Percentiles rank a stretch among this genome's conserved stretches.
phyloP scores from a whole-genome alignment of 331 rosid genomes.

The Rosa hybrid region DNA sequence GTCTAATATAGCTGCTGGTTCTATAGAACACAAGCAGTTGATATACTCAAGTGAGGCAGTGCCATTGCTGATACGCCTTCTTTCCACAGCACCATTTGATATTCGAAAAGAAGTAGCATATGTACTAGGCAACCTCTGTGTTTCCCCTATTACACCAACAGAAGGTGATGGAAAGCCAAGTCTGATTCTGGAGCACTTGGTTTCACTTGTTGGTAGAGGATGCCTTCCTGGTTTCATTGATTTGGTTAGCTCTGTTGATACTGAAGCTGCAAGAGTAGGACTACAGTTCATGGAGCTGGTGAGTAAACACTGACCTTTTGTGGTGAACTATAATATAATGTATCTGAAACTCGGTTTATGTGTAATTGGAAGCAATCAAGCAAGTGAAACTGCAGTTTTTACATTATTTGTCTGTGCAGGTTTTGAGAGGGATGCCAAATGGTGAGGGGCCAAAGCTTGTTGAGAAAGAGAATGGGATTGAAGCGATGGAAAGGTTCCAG shows the following conservation, averaged over 20 bases:
- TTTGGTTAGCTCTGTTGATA: conserved; percentile 81
- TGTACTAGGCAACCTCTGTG: conserved; percentile 90
- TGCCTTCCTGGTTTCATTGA: conserved; percentile 84
- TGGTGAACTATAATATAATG: neutral
- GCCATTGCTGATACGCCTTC: conserved; percentile 65
- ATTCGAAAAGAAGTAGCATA: conserved; percentile 90
- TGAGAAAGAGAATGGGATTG: conserved; percentile 88
- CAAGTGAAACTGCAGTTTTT: neutral
- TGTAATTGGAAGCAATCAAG: neutral
- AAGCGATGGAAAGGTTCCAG: conserved; percentile 97
- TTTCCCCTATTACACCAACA: conserved; percentile 58
- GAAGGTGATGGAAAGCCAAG: conserved; percentile 63
- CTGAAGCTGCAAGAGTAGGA: conserved; percentile 88
- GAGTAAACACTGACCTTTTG: conserved; percentile 28
- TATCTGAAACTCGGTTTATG: neutral
- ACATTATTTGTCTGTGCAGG: conserved; percentile 40
- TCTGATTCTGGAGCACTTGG: conserved; percentile 73
- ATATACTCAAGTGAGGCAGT: conserved; percentile 65
- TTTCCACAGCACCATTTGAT: conserved; percentile 79
- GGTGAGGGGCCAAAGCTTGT: conserved; percentile 86
- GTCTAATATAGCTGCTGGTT: conserved; percentile 87
- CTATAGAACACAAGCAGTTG: conserved; percentile 77
- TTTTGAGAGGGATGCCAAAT: conserved; percentile 86
- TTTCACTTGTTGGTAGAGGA: conserved; percentile 70
- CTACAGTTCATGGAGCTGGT: conserved; percentile 92